Base-by-base conservation (phyloP, 1,139 yeast species). In the Taphrina pruni region DNA sequence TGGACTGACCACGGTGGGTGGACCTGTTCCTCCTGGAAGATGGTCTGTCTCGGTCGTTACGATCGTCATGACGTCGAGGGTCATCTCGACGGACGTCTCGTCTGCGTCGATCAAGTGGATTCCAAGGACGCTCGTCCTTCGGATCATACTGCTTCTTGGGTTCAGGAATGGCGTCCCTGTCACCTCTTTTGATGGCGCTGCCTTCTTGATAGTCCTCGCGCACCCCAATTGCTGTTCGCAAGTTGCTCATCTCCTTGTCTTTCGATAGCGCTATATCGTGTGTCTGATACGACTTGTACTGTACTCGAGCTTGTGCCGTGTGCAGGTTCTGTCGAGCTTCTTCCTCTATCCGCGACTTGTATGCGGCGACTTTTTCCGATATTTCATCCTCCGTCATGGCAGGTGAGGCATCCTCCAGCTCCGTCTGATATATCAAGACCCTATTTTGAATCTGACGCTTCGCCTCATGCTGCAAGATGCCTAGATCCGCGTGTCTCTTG, bases 401-500 rank as follows among this genome's bases (percentile, higher is more conserved):
- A 11, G 60, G 61, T 8, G 56, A 38, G 4, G 38, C 54, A 38
- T 64, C 67, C 48, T 64, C 61, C 45, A 64, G 39, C 39, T 45
- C 38, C 3, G 52, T 38, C 20, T 50, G 67, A 38, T 55, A 48
- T 9, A 45, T 50, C 21, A 64, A 51, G 14, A 64, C 86, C 72
- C 79, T 77, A 4, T 85, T 81, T 70, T 87, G 90, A 1, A 88
- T 78, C 35, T 75, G 74, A 60, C 92, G 78, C 71, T 81, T 81
- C 32, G 72, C 69, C 45, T 85, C 83, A 74, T 87, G 91, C 5
- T 77, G 80, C 6, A 73, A 56, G 20, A 87, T 78, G 2, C 79
- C 83, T 66, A 75, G 70, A 71, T 82, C 84, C 6, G 50, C 75
- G 74, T 45, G 73, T 75, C 41, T 71, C 71, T 71, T 75, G 72